Percentiles rank a stretch among this genome's conserved stretches.
phyloP scores from a whole-genome alignment of 331 rosid species.

The Acacia pycnantha region DNA sequence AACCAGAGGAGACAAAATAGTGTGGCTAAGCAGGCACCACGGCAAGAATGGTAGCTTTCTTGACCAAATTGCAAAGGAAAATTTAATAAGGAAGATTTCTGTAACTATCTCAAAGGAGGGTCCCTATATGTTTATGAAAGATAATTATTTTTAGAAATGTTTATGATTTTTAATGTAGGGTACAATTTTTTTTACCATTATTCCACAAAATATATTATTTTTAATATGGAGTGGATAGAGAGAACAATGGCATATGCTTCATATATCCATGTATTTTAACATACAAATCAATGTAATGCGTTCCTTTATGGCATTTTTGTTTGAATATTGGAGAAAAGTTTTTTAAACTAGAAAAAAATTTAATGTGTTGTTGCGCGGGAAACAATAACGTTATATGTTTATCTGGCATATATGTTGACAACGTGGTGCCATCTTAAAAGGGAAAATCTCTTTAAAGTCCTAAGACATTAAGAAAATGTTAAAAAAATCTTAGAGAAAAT shows the following conservation, averaged over 20 bases:
- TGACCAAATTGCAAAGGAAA: neutral
- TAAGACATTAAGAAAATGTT: too few relatives aligned
- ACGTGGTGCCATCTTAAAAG: too few relatives aligned
- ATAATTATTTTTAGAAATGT: neutral
- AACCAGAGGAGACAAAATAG: neutral
- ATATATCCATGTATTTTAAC: neutral
- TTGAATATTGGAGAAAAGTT: neutral
- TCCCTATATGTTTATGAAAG: neutral
- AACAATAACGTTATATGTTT: neutral
- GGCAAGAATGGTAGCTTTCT: neutral
- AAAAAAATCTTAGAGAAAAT: too few relatives aligned
- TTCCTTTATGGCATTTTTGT: neutral
- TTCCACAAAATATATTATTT: neutral
- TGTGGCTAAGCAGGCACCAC: neutral
- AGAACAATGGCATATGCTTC: neutral
- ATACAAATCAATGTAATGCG: neutral
- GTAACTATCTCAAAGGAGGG: slow-evolving; percentile 8
- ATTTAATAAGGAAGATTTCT: neutral
- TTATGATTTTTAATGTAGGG: neutral
- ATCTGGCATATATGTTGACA: too few relatives aligned
- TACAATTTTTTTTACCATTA: neutral
- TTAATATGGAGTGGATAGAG: neutral
- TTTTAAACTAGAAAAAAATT: too few relatives aligned
- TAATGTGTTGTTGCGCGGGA: neutral
- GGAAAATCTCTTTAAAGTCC: too few relatives aligned